phyloP scores from a whole-genome alignment of 768 basidiomycete genomes.

The Sarcodon sp. region DNA sequence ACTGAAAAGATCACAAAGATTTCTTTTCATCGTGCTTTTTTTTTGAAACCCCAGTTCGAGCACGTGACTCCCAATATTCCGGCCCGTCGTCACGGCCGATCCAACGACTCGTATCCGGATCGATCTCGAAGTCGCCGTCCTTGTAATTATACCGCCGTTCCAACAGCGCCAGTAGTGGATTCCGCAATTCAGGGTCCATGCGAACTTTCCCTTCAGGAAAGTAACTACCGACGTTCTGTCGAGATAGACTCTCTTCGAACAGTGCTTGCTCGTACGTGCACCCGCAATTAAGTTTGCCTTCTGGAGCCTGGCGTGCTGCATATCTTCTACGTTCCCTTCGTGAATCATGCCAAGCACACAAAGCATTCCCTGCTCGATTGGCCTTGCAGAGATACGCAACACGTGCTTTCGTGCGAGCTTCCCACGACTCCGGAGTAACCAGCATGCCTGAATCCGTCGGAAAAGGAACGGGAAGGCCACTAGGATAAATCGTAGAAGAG shows the following conservation, averaged over 20 bases:
- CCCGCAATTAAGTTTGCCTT: constrained; percentile 72
- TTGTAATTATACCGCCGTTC: constrained; percentile 64
- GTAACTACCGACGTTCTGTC: constrained; percentile 73
- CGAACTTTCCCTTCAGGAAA: constrained; percentile 75
- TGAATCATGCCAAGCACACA: constrained; percentile 87
- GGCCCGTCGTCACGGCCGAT: constrained; percentile 46
- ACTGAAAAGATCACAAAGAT: background rate
- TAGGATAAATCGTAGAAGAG: constrained; percentile 6
- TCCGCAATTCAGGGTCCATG: constrained; percentile 81
- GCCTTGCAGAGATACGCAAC: constrained; percentile 62
- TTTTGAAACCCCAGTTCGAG: constrained; percentile 22
- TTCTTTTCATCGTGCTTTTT: constrained; percentile 8
- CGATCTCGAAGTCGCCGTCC: constrained; percentile 79
- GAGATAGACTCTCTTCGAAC: constrained; percentile 73
- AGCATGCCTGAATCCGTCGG: constrained; percentile 24
- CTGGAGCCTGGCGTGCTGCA: constrained; percentile 72
- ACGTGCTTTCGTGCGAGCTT: constrained; percentile 61
- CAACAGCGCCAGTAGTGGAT: constrained; percentile 63
- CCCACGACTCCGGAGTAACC: constrained; percentile 53
- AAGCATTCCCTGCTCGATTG: constrained; percentile 79
- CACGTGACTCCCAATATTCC: constrained; percentile 48
- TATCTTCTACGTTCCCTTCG: constrained; percentile 66
- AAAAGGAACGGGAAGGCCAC: constrained; percentile 16
- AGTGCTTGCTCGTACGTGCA: constrained; percentile 78
- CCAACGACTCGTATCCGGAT: constrained; percentile 55